phyloP scores from a whole-genome alignment of 2,329 filamentous ascomycete genomes.

The Akanthomyces dipterigenus region DNA sequence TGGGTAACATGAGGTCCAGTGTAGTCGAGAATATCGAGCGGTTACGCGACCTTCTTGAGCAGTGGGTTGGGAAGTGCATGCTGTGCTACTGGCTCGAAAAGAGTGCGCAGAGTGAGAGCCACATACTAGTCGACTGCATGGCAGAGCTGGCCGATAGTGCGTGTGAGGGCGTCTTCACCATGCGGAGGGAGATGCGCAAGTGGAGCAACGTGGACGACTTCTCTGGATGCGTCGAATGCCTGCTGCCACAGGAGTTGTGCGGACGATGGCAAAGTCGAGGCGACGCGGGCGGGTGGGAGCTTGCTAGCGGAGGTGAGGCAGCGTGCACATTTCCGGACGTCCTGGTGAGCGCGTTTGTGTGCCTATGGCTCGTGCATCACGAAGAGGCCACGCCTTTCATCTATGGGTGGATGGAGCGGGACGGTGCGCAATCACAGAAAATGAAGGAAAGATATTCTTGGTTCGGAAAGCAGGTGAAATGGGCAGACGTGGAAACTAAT shows the following conservation, averaged over 20 bases:
- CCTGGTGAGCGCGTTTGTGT: not conserved
- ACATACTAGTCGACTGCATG: not conserved
- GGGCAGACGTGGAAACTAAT: not conserved
- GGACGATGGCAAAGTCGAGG: not conserved
- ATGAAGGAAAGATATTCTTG: not conserved
- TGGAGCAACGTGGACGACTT: not conserved
- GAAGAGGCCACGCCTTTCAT: not conserved
- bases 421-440: not conserved
- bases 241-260: not conserved
- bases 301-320: not conserved
- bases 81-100: not conserved
- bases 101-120: not conserved
- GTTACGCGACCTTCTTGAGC: not conserved
- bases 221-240: not conserved
- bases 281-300: not conserved
- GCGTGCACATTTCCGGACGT: not conserved
- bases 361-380: not conserved
- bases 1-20: not conserved
- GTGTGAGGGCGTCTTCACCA: not conserved
- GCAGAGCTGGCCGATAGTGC: not conserved
- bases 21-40: not conserved
- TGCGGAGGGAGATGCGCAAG: not conserved
- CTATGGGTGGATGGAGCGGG: not conserved
- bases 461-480: not conserved
- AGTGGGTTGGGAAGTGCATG: not conserved